A percentile compares a stretch with the other conserved stretches of the same genome.
These are phyloP conservation scores for Linum lewisii DNA, from an alignment of 345 rosid genomes.

Conservation along the genomic window DNA sequence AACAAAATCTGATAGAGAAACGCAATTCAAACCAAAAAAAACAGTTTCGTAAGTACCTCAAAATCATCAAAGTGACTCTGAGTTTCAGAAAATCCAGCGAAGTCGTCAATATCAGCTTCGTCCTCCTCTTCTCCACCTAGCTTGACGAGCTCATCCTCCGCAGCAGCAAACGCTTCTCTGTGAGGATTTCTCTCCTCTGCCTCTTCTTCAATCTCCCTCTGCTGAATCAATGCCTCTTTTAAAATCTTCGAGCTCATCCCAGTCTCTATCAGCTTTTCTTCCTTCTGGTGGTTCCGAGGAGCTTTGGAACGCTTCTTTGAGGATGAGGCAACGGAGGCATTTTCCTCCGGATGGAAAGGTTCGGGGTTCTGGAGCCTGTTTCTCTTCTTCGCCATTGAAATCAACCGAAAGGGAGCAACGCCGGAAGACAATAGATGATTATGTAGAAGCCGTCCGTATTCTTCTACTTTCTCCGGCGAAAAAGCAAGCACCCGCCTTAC, in stretches of 20 bases:
- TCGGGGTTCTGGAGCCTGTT: conserved; percentile 50
- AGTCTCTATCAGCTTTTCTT: conserved; percentile 47
- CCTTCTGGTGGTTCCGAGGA: conserved; percentile 53
- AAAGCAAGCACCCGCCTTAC: too few species aligned
- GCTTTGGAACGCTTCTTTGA: conserved; percentile 54
- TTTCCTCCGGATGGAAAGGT: conserved; percentile 38
- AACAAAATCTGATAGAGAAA: neutral
- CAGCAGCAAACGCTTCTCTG: conserved; percentile 18
- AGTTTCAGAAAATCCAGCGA: neutral
- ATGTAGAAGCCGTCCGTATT: too few species aligned
- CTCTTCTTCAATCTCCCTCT: conserved; percentile 68
- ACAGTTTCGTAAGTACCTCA: neutral
- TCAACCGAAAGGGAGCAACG: neutral
- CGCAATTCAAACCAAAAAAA: neutral
- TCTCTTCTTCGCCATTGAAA: conserved; percentile 35
- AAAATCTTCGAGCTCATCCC: conserved; percentile 73
- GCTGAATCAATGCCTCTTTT: conserved; percentile 77
- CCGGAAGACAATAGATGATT: too few species aligned
- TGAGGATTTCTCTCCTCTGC: conserved; percentile 27
- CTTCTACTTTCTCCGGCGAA: too few species aligned
- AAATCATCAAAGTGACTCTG: neutral
- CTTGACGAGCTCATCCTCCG: conserved; percentile 12
- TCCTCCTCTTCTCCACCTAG: conserved; percentile 16
- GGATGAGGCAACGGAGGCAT: conserved; percentile 27
- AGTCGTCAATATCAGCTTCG: conserved; percentile 53